phyloP scores from a whole-genome alignment of 371 early-diverging fungal species.

The Apophysomyces variabilis region DNA sequence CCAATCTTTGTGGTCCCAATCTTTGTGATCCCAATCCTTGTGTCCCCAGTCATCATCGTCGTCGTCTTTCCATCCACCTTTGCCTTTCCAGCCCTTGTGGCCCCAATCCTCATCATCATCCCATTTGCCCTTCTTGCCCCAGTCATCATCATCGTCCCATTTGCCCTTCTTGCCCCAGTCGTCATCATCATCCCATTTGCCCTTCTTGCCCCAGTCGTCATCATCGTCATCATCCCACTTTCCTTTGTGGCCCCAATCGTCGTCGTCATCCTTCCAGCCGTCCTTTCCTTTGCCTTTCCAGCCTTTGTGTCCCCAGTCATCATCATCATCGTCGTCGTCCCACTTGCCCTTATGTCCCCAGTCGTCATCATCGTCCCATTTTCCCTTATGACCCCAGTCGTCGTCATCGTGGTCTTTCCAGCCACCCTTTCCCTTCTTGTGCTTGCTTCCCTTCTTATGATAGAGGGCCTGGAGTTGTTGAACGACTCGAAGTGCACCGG shows the following conservation, averaged over 20 bases:
- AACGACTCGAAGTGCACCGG: slow-evolving; percentile 40
- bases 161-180: neutral
- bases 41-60: slow-evolving; percentile 27
- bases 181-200: neutral
- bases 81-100: neutral
- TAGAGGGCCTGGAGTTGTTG: slow-evolving; percentile 34
- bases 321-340: slow-evolving; percentile 13
- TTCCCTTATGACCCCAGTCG: slow-evolving; percentile 10
- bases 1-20: slow-evolving; percentile 7
- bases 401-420: slow-evolving; percentile 13
- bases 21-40: slow-evolving; percentile 12
- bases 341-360: slow-evolving; percentile 9
- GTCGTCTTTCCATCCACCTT: slow-evolving; percentile 11
- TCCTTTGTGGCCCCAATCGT: slow-evolving; percentile 17
- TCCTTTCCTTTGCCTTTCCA: neutral
- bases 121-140: neutral
- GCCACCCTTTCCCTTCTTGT: slow-evolving; percentile 17
- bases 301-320: slow-evolving; percentile 11
- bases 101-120: neutral
- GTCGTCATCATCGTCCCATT: slow-evolving; percentile 24
- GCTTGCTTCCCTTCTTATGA: slow-evolving; percentile 30
- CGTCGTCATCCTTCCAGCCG: slow-evolving; percentile 8
- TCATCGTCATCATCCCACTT: slow-evolving; percentile 9
- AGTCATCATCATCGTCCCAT: slow-evolving; percentile 13
- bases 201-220: slow-evolving; percentile 17